Evolutionary conservation across 1,139 yeast species (phyloP).

Genomic region (Saccharomycopsis hybrid): DNA sequence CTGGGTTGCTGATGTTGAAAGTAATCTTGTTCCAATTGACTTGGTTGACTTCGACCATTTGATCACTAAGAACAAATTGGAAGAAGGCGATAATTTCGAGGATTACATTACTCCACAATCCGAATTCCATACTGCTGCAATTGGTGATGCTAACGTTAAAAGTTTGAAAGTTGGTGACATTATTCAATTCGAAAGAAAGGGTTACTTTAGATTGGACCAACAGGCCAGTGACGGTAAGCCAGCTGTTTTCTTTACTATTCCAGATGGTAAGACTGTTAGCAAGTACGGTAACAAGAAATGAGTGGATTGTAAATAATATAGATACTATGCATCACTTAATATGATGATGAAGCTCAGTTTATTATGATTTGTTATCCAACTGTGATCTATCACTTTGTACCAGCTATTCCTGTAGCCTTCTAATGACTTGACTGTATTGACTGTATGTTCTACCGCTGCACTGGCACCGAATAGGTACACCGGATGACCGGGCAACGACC

Average conservation of each 20-base stretch:
- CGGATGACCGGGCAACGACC: too few species aligned
- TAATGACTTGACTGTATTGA: too few species aligned
- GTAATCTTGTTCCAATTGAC: constrained; percentile 57
- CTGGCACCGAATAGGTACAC: too few species aligned
- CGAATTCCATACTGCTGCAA: constrained; percentile 72
- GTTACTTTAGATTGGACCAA: constrained; percentile 82
- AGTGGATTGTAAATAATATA: too few species aligned
- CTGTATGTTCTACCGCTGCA: too few species aligned
- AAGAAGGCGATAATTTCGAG: constrained; percentile 90
- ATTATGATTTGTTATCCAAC: too few species aligned
- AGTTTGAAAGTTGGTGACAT: constrained; percentile 77
- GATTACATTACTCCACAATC: constrained; percentile 87
- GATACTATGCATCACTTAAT: too few species aligned
- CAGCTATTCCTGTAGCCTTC: too few species aligned
- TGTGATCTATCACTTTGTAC: too few species aligned
- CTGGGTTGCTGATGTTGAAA: constrained; percentile 85
- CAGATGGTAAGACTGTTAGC: constrained; percentile 90
- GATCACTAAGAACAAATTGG: constrained; percentile 92
- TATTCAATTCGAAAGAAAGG: constrained; percentile 95
- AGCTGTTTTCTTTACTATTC: constrained; percentile 85
- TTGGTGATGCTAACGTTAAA: constrained; percentile 76
- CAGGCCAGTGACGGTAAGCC: constrained; percentile 51
- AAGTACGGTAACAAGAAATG: constrained; percentile 67
- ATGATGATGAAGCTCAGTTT: too few species aligned
- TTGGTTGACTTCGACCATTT: constrained; percentile 92